Base-by-base conservation (phyloP, 352 stramenopile species). In the Pythium aquatile region DNA sequence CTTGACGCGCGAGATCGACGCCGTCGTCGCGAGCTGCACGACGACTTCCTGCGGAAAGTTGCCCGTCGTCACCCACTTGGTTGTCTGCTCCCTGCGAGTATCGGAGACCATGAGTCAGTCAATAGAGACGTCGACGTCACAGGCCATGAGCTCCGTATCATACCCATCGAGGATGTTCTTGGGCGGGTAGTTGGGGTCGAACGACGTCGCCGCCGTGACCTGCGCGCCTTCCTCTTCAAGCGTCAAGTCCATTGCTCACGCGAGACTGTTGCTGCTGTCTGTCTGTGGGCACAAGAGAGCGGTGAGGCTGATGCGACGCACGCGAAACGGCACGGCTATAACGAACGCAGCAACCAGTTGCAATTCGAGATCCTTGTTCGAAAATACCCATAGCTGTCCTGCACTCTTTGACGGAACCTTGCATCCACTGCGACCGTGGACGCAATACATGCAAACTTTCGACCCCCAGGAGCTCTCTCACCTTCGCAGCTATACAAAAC, bases 121-220 rank as follows among this genome's bases (percentile, higher is more conserved):
- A 30, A 53, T 3, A 30, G 46, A 16, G 39, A 8, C 20, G 20
- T 24, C 20, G 20, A 24, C 20, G 20, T 24, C 20, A 24, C 20
- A 24, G 20, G 20, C 20, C 20, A 24, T 24, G 20, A 24, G 20
- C 20, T 55, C 11, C 7, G 42, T 24, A 24, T 5, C 69, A 20
- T 64, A 95, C 86, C 83, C 86, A 54, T 95, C 83, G 55, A 93
- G 73, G 51, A 95, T 85, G 73, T 91, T 93, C 57, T 78, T 75
- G 7, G 86, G 84, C 10, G 83, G 81, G 55, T 77, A 91, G 35
- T 75, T 81, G 5, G 74, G 62, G 61, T 93, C 83, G 54, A 89
- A 93, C 9, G 84, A 93, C 33, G 84, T 91, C 63, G 88, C 83
- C 0, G 81, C 80, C 13, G 81, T 90, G 74, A 95, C 81, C 68